Conservation (phyloP, 106 monocot species). For the Acanthochlamys bracteata region DNA sequence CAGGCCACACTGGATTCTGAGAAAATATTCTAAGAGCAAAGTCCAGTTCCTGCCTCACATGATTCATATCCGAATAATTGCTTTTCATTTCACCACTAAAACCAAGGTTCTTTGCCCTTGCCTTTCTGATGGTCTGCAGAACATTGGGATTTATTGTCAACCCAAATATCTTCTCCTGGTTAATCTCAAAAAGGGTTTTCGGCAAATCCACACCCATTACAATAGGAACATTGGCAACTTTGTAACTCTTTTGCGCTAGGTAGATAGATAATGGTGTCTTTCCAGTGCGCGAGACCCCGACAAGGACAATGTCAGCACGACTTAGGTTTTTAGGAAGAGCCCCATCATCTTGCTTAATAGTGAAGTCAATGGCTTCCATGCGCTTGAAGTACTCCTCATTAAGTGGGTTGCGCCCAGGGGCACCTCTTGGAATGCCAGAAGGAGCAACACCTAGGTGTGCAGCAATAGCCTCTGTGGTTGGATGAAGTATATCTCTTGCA, state of each 20-base stretch:
- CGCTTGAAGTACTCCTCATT: conserved; percentile 68
- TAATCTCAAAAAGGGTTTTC: conserved; percentile 51
- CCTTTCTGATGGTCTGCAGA: conserved; percentile 74
- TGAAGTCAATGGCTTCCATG: conserved; percentile 91
- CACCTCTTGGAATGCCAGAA: conserved; percentile 75
- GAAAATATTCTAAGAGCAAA: conserved; percentile 58
- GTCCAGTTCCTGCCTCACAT: conserved; percentile 63
- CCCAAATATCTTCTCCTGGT: conserved; percentile 74
- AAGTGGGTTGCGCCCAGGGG: conserved; percentile 42
- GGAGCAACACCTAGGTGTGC: conserved; percentile 74
- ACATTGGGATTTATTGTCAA: conserved; percentile 68
- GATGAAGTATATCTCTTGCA: conserved; percentile 52
- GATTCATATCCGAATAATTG: conserved; percentile 82
- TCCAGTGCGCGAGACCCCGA: conserved; percentile 80
- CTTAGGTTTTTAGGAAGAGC: conserved; percentile 58
- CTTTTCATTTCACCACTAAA: conserved; percentile 35
- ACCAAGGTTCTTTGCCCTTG: conserved; percentile 67
- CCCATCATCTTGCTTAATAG: conserved; percentile 93
- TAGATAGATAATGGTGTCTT: conserved; percentile 92
- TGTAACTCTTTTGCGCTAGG: conserved; percentile 87
- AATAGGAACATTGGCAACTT: conserved; percentile 85
- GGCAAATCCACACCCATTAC: conserved; percentile 76
- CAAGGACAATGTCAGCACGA: conserved; percentile 59
- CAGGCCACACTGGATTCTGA: conserved; percentile 73
- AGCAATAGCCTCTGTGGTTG: conserved; percentile 82